These are phyloP conservation scores for Plantago elongata DNA, from an alignment of 257 asterid species.

Conservation along the genomic window DNA sequence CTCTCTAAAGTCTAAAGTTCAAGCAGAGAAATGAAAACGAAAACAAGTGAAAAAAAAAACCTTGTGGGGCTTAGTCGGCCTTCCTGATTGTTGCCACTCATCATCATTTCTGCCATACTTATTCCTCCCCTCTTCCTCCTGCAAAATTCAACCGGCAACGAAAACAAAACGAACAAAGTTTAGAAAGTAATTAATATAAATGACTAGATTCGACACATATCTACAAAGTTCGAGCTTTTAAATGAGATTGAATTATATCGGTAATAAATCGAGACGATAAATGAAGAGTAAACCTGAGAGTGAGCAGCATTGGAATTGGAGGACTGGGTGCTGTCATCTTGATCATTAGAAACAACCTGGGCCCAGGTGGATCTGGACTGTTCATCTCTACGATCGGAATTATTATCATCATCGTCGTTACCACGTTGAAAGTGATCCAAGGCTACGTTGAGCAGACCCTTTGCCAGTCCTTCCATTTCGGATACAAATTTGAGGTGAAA, in stretches of 20 bases:
- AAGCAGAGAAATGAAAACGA: neutral
- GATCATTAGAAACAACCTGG: conserved; percentile 33
- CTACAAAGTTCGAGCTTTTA: too few relatives aligned
- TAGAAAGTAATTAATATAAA: too few relatives aligned
- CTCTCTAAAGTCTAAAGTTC: too few relatives aligned
- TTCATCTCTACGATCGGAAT: conserved; percentile 30
- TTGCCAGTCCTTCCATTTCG: conserved; percentile 64
- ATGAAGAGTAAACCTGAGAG: too few relatives aligned
- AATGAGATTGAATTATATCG: too few relatives aligned
- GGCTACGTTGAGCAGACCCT: conserved; percentile 55
- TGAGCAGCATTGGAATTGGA: too few relatives aligned
- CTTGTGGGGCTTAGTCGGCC: conserved; percentile 28
- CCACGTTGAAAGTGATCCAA: conserved; percentile 36
- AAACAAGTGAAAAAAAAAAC: conserved; percentile 17
- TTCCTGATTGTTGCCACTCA: conserved; percentile 33
- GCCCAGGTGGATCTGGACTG: conserved; percentile 84
- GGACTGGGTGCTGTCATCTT: too few relatives aligned
- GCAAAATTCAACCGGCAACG: too few relatives aligned
- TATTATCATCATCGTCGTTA: conserved; percentile 13
- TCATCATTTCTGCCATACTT: conserved; percentile 37
- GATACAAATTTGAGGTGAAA: too few relatives aligned
- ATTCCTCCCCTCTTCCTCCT: neutral
- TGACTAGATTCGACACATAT: too few relatives aligned
- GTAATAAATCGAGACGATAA: too few relatives aligned
- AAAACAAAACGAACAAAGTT: neutral